A percentile compares a stretch with the other conserved stretches of the same genome.
phyloP scores from a whole-genome alignment of 129 eudicot genomes.

The Gnaphalium uliginosum region DNA sequence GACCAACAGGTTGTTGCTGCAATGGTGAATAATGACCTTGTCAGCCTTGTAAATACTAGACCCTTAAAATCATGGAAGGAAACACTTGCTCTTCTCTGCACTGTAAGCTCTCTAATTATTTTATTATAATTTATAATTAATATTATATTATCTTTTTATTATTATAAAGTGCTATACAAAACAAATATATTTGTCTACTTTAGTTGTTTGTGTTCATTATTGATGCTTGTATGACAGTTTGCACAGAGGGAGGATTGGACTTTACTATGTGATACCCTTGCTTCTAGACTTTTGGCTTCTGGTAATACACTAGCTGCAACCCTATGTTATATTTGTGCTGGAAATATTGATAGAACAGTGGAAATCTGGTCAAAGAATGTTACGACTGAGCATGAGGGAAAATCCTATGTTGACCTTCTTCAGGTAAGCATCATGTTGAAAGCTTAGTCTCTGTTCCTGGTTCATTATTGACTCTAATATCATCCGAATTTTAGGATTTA shows the following conservation, averaged over 20 bases:
- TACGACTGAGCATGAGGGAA: constrained; percentile 63
- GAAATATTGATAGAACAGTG: constrained; percentile 80
- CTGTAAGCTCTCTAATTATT: constrained; percentile 57
- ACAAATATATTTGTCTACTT: neutral
- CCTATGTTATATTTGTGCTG: constrained; percentile 90
- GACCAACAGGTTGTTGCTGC: constrained; percentile 78
- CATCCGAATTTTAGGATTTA: constrained; percentile 51
- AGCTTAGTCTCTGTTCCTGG: constrained; percentile 8
- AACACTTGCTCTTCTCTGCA: constrained; percentile 89
- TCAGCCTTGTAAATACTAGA: constrained; percentile 79
- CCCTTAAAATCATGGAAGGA: constrained; percentile 95
- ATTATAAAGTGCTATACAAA: too few species aligned
- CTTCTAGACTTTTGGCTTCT: constrained; percentile 75
- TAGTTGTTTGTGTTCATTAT: constrained; percentile 9
- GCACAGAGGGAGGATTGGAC: constrained; percentile 93
- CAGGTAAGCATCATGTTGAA: constrained; percentile 52
- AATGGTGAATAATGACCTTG: constrained; percentile 87
- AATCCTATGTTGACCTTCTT: constrained; percentile 73
- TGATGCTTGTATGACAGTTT: constrained; percentile 50
- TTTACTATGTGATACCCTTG: constrained; percentile 73
- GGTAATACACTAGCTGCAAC: constrained; percentile 80
- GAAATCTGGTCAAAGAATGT: constrained; percentile 87
- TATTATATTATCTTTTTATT: neutral
- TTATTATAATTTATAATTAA: neutral
- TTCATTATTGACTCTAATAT: constrained; percentile 11